A percentile compares a stretch with the other conserved stretches of the same genome.
These are phyloP conservation scores for Tubosaeta brunneosetosa DNA, from an alignment of 768 basidiomycete genomes.

Conservation along the genomic window DNA sequence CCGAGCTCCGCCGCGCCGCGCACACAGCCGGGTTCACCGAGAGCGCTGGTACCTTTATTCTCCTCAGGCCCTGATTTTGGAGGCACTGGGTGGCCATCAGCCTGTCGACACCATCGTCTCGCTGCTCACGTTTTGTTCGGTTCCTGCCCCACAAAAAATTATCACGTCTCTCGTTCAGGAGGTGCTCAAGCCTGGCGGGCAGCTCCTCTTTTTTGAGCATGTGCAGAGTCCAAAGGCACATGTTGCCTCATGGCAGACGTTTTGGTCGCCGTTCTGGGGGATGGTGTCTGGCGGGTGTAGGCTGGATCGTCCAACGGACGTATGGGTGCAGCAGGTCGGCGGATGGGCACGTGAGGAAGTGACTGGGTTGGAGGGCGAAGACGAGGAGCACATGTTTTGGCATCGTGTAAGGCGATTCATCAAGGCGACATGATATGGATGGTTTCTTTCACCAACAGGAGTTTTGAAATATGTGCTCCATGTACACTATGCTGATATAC, in stretches of 20 bases:
- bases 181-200: conserved; percentile 60
- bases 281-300: conserved; percentile 57
- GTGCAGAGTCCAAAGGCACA: conserved; percentile 50
- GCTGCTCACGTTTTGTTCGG: conserved; percentile 60
- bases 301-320: conserved; percentile 51
- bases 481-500: too few relatives aligned
- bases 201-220: conserved; percentile 67
- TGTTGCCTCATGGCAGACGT: conserved; percentile 66
- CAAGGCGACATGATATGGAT: conserved; percentile 31
- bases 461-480: too few relatives aligned
- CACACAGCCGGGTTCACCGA: conserved; percentile 49
- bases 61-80: conserved; percentile 52
- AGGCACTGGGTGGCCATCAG: conserved; percentile 32
- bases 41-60: conserved; percentile 45
- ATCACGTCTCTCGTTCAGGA: conserved; percentile 44
- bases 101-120: conserved; percentile 60
- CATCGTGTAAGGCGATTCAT: conserved; percentile 55
- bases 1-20: conserved; percentile 46
- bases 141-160: conserved; percentile 51
- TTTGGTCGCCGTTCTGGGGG: conserved; percentile 71
- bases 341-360: conserved; percentile 46
- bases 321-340: conserved; percentile 42
- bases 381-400: conserved; percentile 56
- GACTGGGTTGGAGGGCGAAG: conserved; percentile 49
- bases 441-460: too few relatives aligned